Evolutionary conservation across 139 green algal species (phyloP).

Genomic region (Chlorella ohadii): DNA sequence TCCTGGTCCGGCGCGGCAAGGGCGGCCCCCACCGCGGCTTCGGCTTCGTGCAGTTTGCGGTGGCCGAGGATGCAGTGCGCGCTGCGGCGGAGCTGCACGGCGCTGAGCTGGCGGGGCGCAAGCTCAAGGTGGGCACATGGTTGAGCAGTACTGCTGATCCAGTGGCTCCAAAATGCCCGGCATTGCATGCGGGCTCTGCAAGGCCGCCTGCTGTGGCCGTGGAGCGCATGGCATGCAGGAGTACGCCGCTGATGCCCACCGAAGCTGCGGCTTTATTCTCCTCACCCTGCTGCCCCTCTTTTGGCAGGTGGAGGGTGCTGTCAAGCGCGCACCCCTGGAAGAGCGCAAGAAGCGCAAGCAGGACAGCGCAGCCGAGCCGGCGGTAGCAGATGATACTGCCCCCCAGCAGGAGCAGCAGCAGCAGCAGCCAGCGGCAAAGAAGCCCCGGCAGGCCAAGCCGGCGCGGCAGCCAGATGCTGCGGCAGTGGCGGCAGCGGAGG

Average conservation of each 20-base stretch:
- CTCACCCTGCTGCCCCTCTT: background rate
- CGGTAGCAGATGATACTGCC: background rate
- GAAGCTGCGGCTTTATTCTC: too few relatives aligned
- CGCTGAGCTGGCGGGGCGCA: constrained; percentile 66
- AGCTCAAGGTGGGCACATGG: constrained; percentile 71
- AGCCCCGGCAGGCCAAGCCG: background rate
- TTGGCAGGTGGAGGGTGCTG: constrained; percentile 75
- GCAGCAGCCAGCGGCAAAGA: constrained; percentile 30
- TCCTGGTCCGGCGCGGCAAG: constrained; percentile 75
- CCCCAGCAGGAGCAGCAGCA: constrained; percentile 21
- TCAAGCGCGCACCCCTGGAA: constrained; percentile 70
- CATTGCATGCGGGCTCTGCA: too few relatives aligned
- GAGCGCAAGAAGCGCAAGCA: constrained; percentile 71
- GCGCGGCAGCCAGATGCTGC: background rate
- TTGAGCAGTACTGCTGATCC: background rate
- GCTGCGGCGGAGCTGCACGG: constrained; percentile 77
- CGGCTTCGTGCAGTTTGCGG: constrained; percentile 88
- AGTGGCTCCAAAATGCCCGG: too few relatives aligned
- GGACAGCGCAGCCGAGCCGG: constrained; percentile 3
- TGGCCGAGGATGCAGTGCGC: constrained; percentile 84
- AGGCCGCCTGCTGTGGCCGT: too few relatives aligned
- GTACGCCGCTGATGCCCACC: too few relatives aligned
- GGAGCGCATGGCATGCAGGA: too few relatives aligned
- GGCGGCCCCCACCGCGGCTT: constrained; percentile 66
- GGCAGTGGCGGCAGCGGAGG: constrained; percentile 4